Conservation (phyloP, 2,329 filamentous ascomycete genomes). For the Chaetomiaceae sp. region DNA sequence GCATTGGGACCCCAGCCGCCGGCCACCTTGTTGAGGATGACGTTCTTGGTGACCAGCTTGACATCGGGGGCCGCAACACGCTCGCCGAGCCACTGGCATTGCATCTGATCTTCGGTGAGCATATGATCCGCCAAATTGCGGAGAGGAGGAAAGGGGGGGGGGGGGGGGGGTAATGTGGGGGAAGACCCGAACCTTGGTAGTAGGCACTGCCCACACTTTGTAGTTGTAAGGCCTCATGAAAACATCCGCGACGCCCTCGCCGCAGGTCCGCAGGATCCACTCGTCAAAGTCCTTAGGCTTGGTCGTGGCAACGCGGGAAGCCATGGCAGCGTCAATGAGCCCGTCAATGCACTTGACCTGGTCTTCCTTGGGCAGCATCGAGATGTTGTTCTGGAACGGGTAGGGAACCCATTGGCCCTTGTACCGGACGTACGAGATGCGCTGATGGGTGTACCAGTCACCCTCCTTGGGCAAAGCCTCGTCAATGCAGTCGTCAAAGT, state of each 20-base stretch:
- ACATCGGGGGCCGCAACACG: conserved; percentile 94
- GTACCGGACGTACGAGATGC: conserved; percentile 98
- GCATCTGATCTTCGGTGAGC: conserved; percentile 63
- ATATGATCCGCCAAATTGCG: background rate
- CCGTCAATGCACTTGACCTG: conserved; percentile 93
- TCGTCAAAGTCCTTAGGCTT: conserved; percentile 98
- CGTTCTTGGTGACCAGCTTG: conserved; percentile 89
- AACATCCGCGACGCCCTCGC: conserved; percentile 80
- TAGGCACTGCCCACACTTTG: conserved; percentile 99
- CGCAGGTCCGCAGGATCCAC: conserved; percentile 93
- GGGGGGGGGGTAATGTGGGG: no score
- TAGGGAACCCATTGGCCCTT: conserved; percentile 96
- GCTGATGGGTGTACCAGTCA: conserved; percentile 97
- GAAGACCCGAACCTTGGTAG: conserved; percentile 75
- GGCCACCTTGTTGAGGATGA: conserved; percentile 91
- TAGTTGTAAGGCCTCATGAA: conserved; percentile 99
- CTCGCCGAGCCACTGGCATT: conserved; percentile 97
- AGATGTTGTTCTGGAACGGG: conserved; percentile 99
- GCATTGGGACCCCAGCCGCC: conserved; percentile 98
- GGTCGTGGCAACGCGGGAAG: conserved; percentile 76
- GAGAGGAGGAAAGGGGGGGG: background rate
- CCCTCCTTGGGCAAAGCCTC: conserved; percentile 90
- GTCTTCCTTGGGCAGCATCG: conserved; percentile 94
- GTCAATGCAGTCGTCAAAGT: conserved; percentile 98
- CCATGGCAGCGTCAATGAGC: conserved; percentile 89